Base-by-base conservation (phyloP, 176 grass and related monocot genomes). In the Triticum aestivum region DNA sequence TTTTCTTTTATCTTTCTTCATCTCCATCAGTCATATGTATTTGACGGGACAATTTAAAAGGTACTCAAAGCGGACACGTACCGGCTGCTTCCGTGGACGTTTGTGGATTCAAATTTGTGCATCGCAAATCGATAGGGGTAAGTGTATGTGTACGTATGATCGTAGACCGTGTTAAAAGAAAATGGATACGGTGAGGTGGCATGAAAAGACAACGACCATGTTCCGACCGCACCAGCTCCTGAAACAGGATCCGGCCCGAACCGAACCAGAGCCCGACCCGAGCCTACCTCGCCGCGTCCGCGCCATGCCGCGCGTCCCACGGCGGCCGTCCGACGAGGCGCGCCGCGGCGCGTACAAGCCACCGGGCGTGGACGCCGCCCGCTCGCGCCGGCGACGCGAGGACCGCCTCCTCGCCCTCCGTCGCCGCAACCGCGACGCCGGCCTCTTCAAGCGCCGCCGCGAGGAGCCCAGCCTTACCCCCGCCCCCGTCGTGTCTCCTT, bases 371-470 rank as follows among this genome's bases (percentile, higher is more conserved):
- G 91, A 91, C 75, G 86, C 91, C 41, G 64, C 18, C 59, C 67
- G 61, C 74, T 88, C 82, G 44, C 87, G 91, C 83, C 82, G 91
- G 56, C 87, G 95, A 47, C 88, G 95, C 29, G 95, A 94, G 85
- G 88, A 82, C 52, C 75, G 82, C 20, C 82, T 94, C 68, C 75
- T 94, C 86, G 90, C 79, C 42, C 87, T 97, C 75, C 84, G 95
- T 45, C 89, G 91, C 79, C 65, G 75, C 44, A 84, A 89, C 21
- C 95, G 95, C 68, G 84, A 94, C 27, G 85, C 87, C 49, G 87
- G 83, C 52, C 89, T 98, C 65, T 74, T 89, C 93, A 98, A 98
- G 89, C 87, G 90, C 65, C 87, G 95, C 83, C 91, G 91, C 65
- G 85, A 88, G 66, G 89, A 80, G 0, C 35, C 76, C 86, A 6